Evolutionary conservation across 2,329 filamentous ascomycete genomes (phyloP).

Genomic region (Phaeophleospora eucalypticola): DNA sequence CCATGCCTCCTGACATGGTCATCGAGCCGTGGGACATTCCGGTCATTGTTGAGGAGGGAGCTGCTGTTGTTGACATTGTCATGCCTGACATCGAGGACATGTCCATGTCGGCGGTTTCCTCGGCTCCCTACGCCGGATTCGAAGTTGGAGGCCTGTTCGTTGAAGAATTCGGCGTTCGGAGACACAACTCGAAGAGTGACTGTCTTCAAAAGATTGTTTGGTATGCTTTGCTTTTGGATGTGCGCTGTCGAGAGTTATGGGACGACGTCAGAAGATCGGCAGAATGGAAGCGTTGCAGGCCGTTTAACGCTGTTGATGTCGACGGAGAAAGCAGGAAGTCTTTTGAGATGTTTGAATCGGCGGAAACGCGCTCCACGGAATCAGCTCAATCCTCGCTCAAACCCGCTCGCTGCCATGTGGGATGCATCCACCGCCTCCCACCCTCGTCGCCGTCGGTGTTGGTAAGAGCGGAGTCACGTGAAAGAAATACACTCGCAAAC

Average conservation of each 20-base stretch:
- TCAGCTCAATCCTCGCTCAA: slow-evolving; percentile 9
- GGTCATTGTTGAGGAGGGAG: slow-evolving; percentile 5
- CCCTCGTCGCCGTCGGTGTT: background rate
- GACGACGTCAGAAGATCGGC: background rate
- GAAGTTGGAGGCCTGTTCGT: too few relatives aligned
- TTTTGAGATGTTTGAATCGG: background rate
- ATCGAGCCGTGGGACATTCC: slow-evolving; percentile 2
- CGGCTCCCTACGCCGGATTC: too few relatives aligned
- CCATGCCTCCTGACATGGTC: slow-evolving; percentile 10
- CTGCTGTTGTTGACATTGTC: slow-evolving; percentile 8
- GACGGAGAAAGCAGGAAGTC: too few relatives aligned
- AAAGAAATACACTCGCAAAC: too few relatives aligned
- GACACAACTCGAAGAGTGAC: too few relatives aligned
- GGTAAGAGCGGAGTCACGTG: too few relatives aligned
- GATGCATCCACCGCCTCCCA: too few relatives aligned
- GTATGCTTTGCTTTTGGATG: too few relatives aligned
- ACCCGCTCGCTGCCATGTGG: slow-evolving; percentile 8
- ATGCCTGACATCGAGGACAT: slow-evolving; percentile 2
- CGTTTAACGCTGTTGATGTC: background rate
- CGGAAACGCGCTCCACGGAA: background rate
- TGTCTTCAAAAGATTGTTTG: too few relatives aligned
- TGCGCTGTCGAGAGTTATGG: too few relatives aligned
- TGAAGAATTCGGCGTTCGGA: too few relatives aligned
- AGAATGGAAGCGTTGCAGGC: background rate
- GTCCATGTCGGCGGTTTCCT: slow-evolving; percentile 9